These are phyloP conservation scores for Aspergillus fijiensis DNA, from an alignment of 2,329 filamentous ascomycete genomes.

Conservation along the genomic window DNA sequence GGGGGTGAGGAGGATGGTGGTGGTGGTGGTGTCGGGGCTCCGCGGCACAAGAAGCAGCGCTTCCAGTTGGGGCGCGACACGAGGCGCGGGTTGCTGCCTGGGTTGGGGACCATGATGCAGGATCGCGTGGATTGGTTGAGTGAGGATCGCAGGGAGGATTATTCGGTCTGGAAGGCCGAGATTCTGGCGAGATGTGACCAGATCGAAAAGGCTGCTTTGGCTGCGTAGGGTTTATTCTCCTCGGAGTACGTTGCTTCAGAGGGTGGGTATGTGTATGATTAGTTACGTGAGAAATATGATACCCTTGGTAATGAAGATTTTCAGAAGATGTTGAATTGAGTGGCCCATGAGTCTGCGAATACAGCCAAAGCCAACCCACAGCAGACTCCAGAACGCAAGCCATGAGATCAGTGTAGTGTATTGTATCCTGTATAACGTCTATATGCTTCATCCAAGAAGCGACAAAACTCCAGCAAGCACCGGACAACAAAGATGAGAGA, in stretches of 20 bases:
- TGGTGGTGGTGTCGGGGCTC: slow-evolving; percentile 16
- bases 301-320: slow-evolving; percentile 4
- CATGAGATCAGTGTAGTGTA: too few relatives aligned
- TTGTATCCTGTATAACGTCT: too few relatives aligned
- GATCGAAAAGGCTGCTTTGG: slow-evolving; percentile 22
- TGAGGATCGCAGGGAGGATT: slow-evolving; percentile 45
- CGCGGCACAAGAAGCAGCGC: slow-evolving; percentile 28
- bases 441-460: too few relatives aligned
- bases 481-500: background rate
- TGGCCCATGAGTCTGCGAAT: too few relatives aligned
- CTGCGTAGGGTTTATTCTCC: background rate
- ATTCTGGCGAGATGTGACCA: slow-evolving; percentile 41
- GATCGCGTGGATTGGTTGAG: slow-evolving; percentile 49
- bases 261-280: too few relatives aligned
- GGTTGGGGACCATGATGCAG: slow-evolving; percentile 53
- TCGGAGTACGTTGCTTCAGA: too few relatives aligned
- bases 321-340: too few relatives aligned
- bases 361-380: too few relatives aligned
- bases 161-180: slow-evolving; percentile 44
- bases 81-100: slow-evolving; percentile 43
- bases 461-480: background rate
- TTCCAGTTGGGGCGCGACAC: slow-evolving; percentile 15
- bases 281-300: slow-evolving; percentile 4
- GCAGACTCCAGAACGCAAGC: too few relatives aligned
- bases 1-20: slow-evolving; percentile 35